These are phyloP conservation scores for Wickerhamiella australiensis DNA, from an alignment of 805 yeast genomes.

Conservation along the genomic window DNA sequence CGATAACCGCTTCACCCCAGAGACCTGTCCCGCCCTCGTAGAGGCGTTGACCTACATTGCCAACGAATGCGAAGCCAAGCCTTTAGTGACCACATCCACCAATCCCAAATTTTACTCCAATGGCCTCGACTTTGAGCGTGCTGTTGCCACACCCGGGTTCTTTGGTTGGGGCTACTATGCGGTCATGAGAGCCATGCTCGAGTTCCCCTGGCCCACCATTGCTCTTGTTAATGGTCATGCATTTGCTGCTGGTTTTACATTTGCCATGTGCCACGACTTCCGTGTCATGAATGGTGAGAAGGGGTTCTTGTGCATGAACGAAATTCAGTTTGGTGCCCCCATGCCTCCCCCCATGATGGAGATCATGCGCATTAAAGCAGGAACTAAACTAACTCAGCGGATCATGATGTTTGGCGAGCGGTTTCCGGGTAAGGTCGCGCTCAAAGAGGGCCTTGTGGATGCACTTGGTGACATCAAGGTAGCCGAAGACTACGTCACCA, in stretches of 20 bases:
- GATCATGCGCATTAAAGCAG: slow-evolving; percentile 26
- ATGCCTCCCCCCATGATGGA: slow-evolving; percentile 29
- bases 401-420: slow-evolving; percentile 28
- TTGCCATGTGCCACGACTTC: slow-evolving; percentile 31
- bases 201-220: slow-evolving; percentile 32
- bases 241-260: slow-evolving; percentile 33
- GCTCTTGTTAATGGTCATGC: slow-evolving; percentile 33
- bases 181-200: slow-evolving; percentile 26
- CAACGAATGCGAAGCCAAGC: slow-evolving; percentile 23
- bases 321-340: slow-evolving; percentile 31
- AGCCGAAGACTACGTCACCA: slow-evolving; percentile 25
- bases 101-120: slow-evolving; percentile 30
- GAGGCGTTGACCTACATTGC: slow-evolving; percentile 27
- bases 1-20: slow-evolving; percentile 29
- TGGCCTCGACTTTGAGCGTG: slow-evolving; percentile 31
- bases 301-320: slow-evolving; percentile 33
- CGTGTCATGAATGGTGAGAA: slow-evolving; percentile 30
- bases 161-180: slow-evolving; percentile 27
- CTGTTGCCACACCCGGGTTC: slow-evolving; percentile 27
- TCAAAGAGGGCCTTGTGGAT: slow-evolving; percentile 53
- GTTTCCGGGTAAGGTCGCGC: slow-evolving; percentile 55
- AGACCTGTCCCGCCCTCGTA: slow-evolving; percentile 25
- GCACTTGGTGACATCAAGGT: slow-evolving; percentile 28
- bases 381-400: slow-evolving; percentile 25
- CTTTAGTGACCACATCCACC: slow-evolving; percentile 30